phyloP scores from a whole-genome alignment of 2,329 filamentous ascomycete species.

The Phoma sp. region DNA sequence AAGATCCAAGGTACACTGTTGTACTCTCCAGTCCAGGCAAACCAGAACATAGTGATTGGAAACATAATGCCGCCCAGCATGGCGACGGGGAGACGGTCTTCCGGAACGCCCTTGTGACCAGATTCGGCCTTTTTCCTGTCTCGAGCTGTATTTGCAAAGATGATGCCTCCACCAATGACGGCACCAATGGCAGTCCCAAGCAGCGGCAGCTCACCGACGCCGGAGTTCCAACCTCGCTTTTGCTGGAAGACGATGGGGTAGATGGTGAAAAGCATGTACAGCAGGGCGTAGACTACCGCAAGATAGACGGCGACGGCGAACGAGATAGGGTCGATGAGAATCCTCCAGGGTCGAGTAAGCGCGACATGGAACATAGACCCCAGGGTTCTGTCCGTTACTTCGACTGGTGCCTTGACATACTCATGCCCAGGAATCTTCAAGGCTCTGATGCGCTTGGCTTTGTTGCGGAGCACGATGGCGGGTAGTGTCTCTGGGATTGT shows the following conservation, averaged over 20 bases:
- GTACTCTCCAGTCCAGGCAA: slow-evolving; percentile 50
- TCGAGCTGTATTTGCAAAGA: slow-evolving; percentile 51
- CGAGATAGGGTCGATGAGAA: slow-evolving; percentile 63
- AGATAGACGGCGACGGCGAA: slow-evolving; percentile 62
- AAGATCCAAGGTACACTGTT: slow-evolving; percentile 28
- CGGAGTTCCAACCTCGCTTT: slow-evolving; percentile 61
- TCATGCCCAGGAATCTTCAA: slow-evolving; percentile 61
- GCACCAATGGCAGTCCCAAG: slow-evolving; percentile 61
- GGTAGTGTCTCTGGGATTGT: slow-evolving; percentile 9
- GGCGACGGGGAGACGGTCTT: slow-evolving; percentile 49
- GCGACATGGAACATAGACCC: slow-evolving; percentile 59
- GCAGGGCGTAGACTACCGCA: slow-evolving; percentile 60
- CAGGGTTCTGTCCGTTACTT: slow-evolving; percentile 56
- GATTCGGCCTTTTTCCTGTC: slow-evolving; percentile 50
- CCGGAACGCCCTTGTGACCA: slow-evolving; percentile 51
- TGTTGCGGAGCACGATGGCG: slow-evolving; percentile 7
- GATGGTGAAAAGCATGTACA: slow-evolving; percentile 67
- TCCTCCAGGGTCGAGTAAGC: slow-evolving; percentile 62
- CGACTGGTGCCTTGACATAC: slow-evolving; percentile 56
- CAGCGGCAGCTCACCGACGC: slow-evolving; percentile 61
- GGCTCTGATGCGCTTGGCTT: slow-evolving; percentile 55
- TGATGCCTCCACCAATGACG: slow-evolving; percentile 52
- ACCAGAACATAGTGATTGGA: slow-evolving; percentile 46
- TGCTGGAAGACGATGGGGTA: slow-evolving; percentile 64
- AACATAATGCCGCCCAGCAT: slow-evolving; percentile 45